Percentiles rank a stretch among this genome's conserved stretches.
phyloP scores from a whole-genome alignment of 2,329 filamentous ascomycete genomes.

The Cadophora sp. region DNA sequence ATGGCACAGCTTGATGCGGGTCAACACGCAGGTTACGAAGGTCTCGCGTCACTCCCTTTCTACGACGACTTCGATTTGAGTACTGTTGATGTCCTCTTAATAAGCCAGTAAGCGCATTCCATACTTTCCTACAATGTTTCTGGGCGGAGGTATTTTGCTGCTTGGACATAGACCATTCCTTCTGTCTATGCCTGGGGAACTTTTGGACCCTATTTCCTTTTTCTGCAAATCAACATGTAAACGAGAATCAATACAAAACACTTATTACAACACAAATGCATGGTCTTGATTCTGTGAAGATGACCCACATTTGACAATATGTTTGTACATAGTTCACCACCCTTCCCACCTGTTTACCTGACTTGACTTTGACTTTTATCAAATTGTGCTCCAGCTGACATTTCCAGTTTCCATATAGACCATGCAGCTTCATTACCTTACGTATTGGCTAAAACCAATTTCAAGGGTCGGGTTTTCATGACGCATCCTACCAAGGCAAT shows the following conservation, averaged over 20 bases:
- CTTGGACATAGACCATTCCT: constrained; percentile 5
- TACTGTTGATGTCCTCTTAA: constrained; percentile 94
- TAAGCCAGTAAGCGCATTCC: constrained; percentile 88
- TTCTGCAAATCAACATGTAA: constrained; percentile 42
- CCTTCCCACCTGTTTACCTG: background rate
- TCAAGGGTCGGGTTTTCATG: constrained; percentile 97
- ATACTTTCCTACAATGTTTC: constrained; percentile 22
- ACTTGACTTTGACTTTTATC: background rate
- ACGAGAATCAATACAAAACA: constrained; percentile 55
- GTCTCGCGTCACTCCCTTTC: constrained; percentile 90
- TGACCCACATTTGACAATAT: constrained; percentile 36
- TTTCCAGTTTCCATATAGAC: constrained; percentile 89
- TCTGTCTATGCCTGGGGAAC: constrained; percentile 6
- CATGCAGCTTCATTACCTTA: constrained; percentile 99
- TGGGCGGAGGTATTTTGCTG: background rate
- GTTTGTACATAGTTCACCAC: constrained; percentile 41
- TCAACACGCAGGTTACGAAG: constrained; percentile 95
- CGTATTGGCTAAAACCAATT: constrained; percentile 97
- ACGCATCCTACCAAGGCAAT: constrained; percentile 99
- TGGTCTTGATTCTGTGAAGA: constrained; percentile 46
- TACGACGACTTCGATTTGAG: constrained; percentile 99
- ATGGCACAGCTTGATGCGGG: constrained; percentile 84
- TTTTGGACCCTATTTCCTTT: constrained; percentile 22
- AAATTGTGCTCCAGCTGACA: constrained; percentile 32
- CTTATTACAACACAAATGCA: constrained; percentile 43